Conservation (phyloP, 2,329 filamentous ascomycete genomes). For the Dothistroma septosporum region DNA sequence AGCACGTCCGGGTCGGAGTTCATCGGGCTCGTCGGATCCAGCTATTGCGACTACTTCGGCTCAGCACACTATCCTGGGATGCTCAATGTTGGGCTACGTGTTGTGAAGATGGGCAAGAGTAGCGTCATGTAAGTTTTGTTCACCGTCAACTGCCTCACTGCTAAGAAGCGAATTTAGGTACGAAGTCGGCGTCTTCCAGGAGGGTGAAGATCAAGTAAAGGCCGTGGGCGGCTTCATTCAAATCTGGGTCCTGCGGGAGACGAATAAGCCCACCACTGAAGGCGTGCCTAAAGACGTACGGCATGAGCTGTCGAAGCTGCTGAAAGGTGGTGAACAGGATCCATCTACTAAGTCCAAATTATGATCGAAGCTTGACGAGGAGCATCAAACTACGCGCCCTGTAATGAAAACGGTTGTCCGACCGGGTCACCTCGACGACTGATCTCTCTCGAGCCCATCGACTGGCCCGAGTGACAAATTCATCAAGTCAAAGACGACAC, state of each 20-base stretch:
- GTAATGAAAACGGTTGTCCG: no score
- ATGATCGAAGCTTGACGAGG: constrained; percentile 2
- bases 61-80: constrained; percentile 72
- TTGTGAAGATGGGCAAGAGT: constrained; percentile 77
- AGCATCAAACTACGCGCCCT: no score
- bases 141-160: not conserved
- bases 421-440: no score
- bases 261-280: constrained; percentile 60
- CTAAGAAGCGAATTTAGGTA: constrained; percentile 46
- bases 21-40: constrained; percentile 80
- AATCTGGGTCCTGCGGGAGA: constrained; percentile 54
- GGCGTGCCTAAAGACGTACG: constrained; percentile 62
- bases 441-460: no score
- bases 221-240: constrained; percentile 43
- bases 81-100: constrained; percentile 74
- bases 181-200: constrained; percentile 81
- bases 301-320: constrained; percentile 36
- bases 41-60: constrained; percentile 79
- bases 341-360: constrained; percentile 21
- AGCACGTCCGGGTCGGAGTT: constrained; percentile 65
- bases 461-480: no score
- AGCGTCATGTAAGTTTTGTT: constrained; percentile 59
- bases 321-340: constrained; percentile 29
- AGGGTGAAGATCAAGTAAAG: constrained; percentile 67
- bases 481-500: no score